Evolutionary conservation across 129 eudicot species (phyloP).

Genomic region (sunflower (Helianthus annuus)): DNA sequence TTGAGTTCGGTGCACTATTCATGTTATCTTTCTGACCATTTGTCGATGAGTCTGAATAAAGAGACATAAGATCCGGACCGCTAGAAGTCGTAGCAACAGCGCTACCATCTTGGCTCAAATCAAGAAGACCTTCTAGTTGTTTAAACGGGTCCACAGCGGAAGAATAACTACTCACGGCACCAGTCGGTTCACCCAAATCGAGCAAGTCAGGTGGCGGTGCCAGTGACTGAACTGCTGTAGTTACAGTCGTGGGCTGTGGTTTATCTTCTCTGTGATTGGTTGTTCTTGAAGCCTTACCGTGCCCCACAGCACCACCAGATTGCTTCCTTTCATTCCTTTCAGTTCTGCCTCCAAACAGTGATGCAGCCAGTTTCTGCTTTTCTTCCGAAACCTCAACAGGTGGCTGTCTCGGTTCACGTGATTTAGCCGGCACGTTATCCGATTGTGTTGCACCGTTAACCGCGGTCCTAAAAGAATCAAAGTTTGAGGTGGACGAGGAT

Average conservation of each 20-base stretch:
- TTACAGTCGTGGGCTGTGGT: constrained; percentile 29
- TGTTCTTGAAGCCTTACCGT: constrained; percentile 50
- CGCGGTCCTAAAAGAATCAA: constrained; percentile 42
- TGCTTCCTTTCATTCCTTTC: constrained; percentile 62
- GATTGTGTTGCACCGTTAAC: constrained; percentile 53
- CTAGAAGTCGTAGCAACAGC: constrained; percentile 33
- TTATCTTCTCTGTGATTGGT: constrained; percentile 43
- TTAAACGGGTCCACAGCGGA: constrained; percentile 63
- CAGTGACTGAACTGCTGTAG: constrained; percentile 45
- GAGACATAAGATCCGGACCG: constrained; percentile 64
- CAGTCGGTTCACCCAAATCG: constrained; percentile 76
- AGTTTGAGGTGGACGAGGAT: constrained; percentile 69
- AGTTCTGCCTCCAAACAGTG: constrained; percentile 72
- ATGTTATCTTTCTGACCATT: constrained; percentile 19
- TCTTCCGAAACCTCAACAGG: constrained; percentile 73
- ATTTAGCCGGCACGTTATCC: constrained; percentile 36
- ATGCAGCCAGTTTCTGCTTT: constrained; percentile 88
- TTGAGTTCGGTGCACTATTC: not conserved
- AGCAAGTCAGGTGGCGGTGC: constrained; percentile 84
- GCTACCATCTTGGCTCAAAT: constrained; percentile 46
- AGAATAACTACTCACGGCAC: constrained; percentile 28
- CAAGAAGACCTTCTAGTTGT: constrained; percentile 89
- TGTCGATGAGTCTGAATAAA: constrained; percentile 56
- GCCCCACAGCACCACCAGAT: constrained; percentile 47
- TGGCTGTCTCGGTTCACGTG: constrained; percentile 43